These are phyloP conservation scores for Kalanchoe fedtschenkoi DNA, from an alignment of 164 flowering plant species.

Conservation along the genomic window DNA sequence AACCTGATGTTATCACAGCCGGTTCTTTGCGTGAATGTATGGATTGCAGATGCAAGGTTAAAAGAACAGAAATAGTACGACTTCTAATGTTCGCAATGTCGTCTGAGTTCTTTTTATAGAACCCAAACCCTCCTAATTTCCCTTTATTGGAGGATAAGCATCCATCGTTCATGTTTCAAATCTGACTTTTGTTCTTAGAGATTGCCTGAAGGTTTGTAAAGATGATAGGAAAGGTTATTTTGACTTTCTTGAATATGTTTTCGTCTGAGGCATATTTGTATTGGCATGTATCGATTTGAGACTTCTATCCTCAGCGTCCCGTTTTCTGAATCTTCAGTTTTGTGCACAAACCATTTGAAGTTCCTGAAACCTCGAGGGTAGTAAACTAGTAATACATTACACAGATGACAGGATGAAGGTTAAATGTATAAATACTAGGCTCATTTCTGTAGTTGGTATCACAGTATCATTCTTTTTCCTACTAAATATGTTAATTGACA, in stretches of 20 bases:
- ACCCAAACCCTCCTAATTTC: not conserved
- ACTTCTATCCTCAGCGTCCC: no score
- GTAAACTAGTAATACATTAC: no score
- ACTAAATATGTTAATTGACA: no score
- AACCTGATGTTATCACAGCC: not conserved
- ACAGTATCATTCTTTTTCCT: no score
- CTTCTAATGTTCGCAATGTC: not conserved
- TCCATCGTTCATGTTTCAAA: not conserved
- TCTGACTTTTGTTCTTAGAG: not conserved
- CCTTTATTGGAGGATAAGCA: not conserved
- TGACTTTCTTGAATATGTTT: not conserved
- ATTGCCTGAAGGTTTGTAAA: not conserved
- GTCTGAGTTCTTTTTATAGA: not conserved
- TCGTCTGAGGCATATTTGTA: not conserved
- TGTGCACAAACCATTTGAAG: no score
- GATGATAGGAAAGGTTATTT: not conserved
- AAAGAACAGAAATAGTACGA: not conserved
- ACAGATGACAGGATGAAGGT: no score
- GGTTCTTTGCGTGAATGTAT: not conserved
- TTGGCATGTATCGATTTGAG: no score
- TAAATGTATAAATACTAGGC: no score
- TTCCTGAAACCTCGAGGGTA: no score
- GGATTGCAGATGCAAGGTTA: not conserved
- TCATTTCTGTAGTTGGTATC: no score
- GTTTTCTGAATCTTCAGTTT: no score